These are phyloP conservation scores for Crithidia sp. DNA, from an alignment of 208 protist species.

Conservation along the genomic window DNA sequence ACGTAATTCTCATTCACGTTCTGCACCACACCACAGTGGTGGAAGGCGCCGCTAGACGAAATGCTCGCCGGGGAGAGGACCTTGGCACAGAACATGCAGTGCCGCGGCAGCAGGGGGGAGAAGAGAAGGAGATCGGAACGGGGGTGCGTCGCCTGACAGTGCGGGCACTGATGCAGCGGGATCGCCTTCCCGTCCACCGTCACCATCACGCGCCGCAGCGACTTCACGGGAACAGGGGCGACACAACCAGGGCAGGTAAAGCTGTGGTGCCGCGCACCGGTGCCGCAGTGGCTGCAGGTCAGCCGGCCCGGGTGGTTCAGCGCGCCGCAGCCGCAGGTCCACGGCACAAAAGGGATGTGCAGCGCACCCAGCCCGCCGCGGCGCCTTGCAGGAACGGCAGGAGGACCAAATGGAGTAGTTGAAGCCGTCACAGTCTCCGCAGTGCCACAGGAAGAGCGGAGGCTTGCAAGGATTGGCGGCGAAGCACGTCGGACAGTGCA, in stretches of 20 bases:
- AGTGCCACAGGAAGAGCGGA: conserved; percentile 66
- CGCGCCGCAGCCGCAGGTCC: conserved; percentile 72
- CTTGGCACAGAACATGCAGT: conserved; percentile 69
- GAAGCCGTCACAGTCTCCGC: conserved; percentile 54
- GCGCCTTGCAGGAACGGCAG: conserved; percentile 56
- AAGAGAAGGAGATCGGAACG: conserved; percentile 59
- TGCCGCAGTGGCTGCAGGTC: conserved; percentile 45
- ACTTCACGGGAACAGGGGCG: conserved; percentile 9
- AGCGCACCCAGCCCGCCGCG: conserved; percentile 41
- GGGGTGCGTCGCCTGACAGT: conserved; percentile 66
- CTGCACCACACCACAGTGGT: conserved; percentile 56
- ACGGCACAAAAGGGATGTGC: conserved; percentile 55
- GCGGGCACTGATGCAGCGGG: conserved; percentile 49
- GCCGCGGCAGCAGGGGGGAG: conserved; percentile 53
- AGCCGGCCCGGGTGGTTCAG: conserved; percentile 62
- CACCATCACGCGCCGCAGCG: conserved; percentile 10
- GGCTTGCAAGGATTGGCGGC: conserved; percentile 33
- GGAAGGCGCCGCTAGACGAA: conserved; percentile 21
- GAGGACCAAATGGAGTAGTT: conserved; percentile 74
- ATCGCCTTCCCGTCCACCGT: conserved; percentile 22
- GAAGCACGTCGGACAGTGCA: conserved; percentile 79
- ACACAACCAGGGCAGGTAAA: conserved; percentile 66
- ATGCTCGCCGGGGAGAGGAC: conserved; percentile 26
- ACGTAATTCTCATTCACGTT: conserved; percentile 64
- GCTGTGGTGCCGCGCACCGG: conserved; percentile 16